These are phyloP conservation scores for Candida insectorum DNA, from an alignment of 805 yeast genomes.

Conservation along the genomic window DNA sequence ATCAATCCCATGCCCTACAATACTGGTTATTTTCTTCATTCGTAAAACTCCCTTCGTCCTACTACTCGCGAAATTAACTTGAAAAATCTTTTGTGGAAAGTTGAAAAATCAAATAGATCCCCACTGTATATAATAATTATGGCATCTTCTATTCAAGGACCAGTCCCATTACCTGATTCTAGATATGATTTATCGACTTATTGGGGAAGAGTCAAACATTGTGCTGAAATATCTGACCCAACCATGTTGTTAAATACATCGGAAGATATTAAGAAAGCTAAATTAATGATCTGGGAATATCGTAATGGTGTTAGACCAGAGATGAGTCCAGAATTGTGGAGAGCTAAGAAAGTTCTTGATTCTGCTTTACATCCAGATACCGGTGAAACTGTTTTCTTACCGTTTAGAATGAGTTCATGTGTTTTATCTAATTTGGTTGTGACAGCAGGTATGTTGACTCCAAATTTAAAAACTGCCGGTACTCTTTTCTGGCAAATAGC, in stretches of 20 bases:
- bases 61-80: slow-evolving; percentile 1
- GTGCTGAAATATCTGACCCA: slow-evolving; percentile 92
- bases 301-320: slow-evolving; percentile 60
- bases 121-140: slow-evolving; percentile 30
- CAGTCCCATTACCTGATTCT: slow-evolving; percentile 74
- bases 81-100: background rate
- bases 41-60: background rate
- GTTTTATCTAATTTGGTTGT: slow-evolving; percentile 92
- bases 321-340: slow-evolving; percentile 84
- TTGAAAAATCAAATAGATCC: background rate
- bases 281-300: slow-evolving; percentile 63
- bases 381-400: slow-evolving; percentile 86
- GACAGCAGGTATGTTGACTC: slow-evolving; percentile 97
- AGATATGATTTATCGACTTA: slow-evolving; percentile 77
- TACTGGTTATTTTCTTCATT: slow-evolving; percentile 8
- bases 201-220: slow-evolving; percentile 92
- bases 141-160: slow-evolving; percentile 90
- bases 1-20: slow-evolving; percentile 57
- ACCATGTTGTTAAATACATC: slow-evolving; percentile 75
- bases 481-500: slow-evolving; percentile 98
- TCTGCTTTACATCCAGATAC: slow-evolving; percentile 96
- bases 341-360: slow-evolving; percentile 80
- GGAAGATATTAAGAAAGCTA: slow-evolving; percentile 61
- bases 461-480: slow-evolving; percentile 84
- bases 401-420: slow-evolving; percentile 96